Evolutionary conservation across 2,329 filamentous ascomycete species (phyloP), one percentile per base, ranked within the genome.

Genomic region (Colletotrichum sansevieriae): DNA sequence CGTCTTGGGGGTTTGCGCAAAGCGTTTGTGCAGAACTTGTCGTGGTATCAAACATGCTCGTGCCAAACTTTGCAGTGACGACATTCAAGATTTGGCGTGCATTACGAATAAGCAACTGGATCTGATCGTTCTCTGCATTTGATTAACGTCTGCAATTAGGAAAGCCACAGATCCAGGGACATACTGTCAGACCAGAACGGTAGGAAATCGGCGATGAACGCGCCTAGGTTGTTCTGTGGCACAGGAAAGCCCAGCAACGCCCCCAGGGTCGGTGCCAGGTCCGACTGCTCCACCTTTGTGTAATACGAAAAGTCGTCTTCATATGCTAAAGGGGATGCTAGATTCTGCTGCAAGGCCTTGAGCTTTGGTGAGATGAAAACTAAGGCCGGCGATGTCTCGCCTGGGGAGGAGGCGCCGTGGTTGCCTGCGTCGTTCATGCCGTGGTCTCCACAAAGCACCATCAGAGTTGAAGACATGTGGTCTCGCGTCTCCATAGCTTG

Each of bases 391-490:
- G 95, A 98, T 1, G 96, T 98, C 82, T 99, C 96, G 49, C 96
- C 95, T 1, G 94, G 88, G 0, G 95, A 95, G 10, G 95, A 98
- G 44, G 95, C 96, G 35, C 96, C 96, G 77, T 99, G 96, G 73
- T 98, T 98, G 2, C 96, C 96, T 20, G 93, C 96, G 74, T 98
- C 95, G 74, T 98, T 99, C 96, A 99, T 99, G n/a, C 96, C 96
- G 77, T 99, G 96, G 75, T 99, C 97, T 64, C 96, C 96, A 65
- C 91, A 94, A 7, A 99, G 81, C 3, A 99, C 90, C 52, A 99
- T 86, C 2, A 99, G 82, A 0, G 95, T 94, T 4, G 92, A 92
- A 37, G 88, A 77, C 1, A 98, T 88, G 78, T 97, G 91, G 1
- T 86, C 77, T 64, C 92, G 82, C 4, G 85, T 85, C 75, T 92